A percentile compares a stretch with the other conserved stretches of the same genome.
These are phyloP conservation scores for Anisodus acutangulus DNA, from an alignment of 257 asterid species.

Conservation along the genomic window DNA sequence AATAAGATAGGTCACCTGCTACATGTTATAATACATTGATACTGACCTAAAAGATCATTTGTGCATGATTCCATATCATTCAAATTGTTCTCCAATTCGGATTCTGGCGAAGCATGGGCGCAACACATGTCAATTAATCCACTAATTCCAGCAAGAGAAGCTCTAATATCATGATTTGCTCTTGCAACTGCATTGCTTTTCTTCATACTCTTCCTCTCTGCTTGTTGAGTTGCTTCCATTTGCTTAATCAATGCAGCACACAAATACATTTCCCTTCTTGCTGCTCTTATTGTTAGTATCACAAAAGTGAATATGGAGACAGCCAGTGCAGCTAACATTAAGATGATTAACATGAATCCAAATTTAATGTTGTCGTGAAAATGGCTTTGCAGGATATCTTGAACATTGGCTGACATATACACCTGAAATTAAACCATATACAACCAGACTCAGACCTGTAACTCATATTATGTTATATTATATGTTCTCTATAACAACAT, in stretches of 20 bases:
- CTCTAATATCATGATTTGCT: slow-evolving; percentile 86
- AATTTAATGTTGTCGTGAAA: slow-evolving; percentile 38
- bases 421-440: slow-evolving; percentile 41
- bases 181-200: slow-evolving; percentile 68
- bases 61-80: slow-evolving; percentile 54
- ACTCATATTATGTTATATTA: too few species aligned
- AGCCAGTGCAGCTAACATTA: slow-evolving; percentile 40
- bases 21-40: not conserved
- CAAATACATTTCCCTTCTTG: slow-evolving; percentile 59
- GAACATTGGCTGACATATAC: slow-evolving; percentile 48
- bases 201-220: slow-evolving; percentile 72
- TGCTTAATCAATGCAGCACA: slow-evolving; percentile 58
- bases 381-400: slow-evolving; percentile 24
- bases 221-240: slow-evolving; percentile 78
- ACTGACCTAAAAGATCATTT: slow-evolving; percentile 59
- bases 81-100: slow-evolving; percentile 50
- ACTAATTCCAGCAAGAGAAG: slow-evolving; percentile 60
- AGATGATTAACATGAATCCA: slow-evolving; percentile 36
- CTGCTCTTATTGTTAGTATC: slow-evolving; percentile 40
- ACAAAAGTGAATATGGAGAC: slow-evolving; percentile 37
- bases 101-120: slow-evolving; percentile 38
- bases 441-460: too few species aligned
- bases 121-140: slow-evolving; percentile 59
- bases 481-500: too few species aligned
- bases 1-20: not conserved